Evolutionary conservation across 306 rosid genomes (phyloP).

Genomic region (Quercus berberidifolia): DNA sequence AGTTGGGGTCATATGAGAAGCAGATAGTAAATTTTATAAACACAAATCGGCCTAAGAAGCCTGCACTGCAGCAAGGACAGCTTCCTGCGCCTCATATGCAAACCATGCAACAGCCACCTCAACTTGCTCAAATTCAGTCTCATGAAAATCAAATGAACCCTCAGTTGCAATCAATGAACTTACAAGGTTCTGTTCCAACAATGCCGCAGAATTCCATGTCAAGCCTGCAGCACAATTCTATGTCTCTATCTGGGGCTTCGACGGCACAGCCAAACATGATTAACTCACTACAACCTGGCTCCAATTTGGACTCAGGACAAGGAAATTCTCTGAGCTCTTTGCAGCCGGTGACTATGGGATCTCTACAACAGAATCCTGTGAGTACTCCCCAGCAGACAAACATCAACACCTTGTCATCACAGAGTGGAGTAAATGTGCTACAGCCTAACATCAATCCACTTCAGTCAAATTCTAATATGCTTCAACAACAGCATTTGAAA

Average conservation of each 20-base stretch:
- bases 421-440: constrained; percentile 56
- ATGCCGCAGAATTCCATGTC: constrained; percentile 56
- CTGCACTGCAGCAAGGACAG: too few relatives aligned
- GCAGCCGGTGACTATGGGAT: constrained; percentile 54
- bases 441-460: constrained; percentile 51
- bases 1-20: too few relatives aligned
- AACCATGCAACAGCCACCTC: constrained; percentile 69
- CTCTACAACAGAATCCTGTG: constrained; percentile 67
- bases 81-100: constrained; percentile 53
- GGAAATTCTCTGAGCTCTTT: constrained; percentile 55
- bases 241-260: constrained; percentile 50
- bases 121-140: constrained; percentile 52
- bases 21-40: too few relatives aligned
- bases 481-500: too few relatives aligned
- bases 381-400: constrained; percentile 65
- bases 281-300: constrained; percentile 60
- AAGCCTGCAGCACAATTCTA: constrained; percentile 64
- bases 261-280: constrained; percentile 57
- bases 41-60: too few relatives aligned
- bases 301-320: constrained; percentile 59
- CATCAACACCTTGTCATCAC: constrained; percentile 50
- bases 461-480: too few relatives aligned
- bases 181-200: constrained; percentile 47
- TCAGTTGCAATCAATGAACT: constrained; percentile 62
- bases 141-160: constrained; percentile 75